Evolutionary conservation across 1,139 yeast species (phyloP).

Genomic region (Pichia sp.): DNA sequence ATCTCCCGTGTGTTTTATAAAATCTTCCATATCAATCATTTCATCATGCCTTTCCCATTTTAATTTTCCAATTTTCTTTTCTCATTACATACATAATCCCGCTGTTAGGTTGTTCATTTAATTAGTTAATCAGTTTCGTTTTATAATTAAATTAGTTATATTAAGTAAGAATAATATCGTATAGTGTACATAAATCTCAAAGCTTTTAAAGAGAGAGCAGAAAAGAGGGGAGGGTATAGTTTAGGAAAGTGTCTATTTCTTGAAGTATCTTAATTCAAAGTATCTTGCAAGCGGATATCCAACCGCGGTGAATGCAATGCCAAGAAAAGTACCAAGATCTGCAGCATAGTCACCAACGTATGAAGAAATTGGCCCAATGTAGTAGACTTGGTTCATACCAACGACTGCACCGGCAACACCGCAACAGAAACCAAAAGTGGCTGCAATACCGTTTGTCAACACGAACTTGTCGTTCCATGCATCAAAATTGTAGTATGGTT

Average conservation of each 20-base stretch:
- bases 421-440: conserved; percentile 69
- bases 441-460: conserved; percentile 79
- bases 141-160: too few species aligned
- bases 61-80: too few species aligned
- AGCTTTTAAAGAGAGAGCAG: neutral
- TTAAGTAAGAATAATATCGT: neutral
- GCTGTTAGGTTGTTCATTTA: too few species aligned
- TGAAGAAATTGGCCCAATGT: conserved; percentile 65
- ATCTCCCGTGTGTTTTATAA: too few species aligned
- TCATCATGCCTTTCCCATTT: too few species aligned
- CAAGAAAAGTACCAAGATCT: conserved; percentile 82
- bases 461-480: conserved; percentile 55
- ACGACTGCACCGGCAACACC: conserved; percentile 86
- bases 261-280: conserved; percentile 54
- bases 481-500: conserved; percentile 54
- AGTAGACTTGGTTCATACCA: conserved; percentile 90
- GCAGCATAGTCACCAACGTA: conserved; percentile 70
- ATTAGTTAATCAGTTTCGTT: too few species aligned
- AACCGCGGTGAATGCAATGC: conserved; percentile 69
- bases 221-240: neutral
- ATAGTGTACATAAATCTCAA: too few species aligned
- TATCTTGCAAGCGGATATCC: conserved; percentile 65
- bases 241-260: conserved; percentile 33
- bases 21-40: neutral
- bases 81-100: too few species aligned